Evolutionary conservation across 306 rosid genomes (phyloP).

Genomic region (cucumber (Cucumis sativus)): Cucumber_9930_V3 NC_026656.2:14398501-14399000

Average conservation of each 20-base stretch:
- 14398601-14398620: constrained; percentile 82
- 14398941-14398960: neutral
- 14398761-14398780: constrained; percentile 20
- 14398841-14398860: constrained; percentile 77
- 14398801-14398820: constrained; percentile 52
- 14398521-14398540: constrained; percentile 98
- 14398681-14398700: constrained; percentile 59
- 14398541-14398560: constrained; percentile 96
- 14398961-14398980: neutral
- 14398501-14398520: constrained; percentile 83
- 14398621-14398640: constrained; percentile 78
- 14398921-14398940: neutral
- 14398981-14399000: constrained; percentile 16
- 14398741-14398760: neutral
- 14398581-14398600: constrained; percentile 76
- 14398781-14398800: constrained; percentile 75
- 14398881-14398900: constrained; percentile 82
- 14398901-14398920: constrained; percentile 40
- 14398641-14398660: constrained; percentile 75
- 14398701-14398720: neutral
- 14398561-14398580: constrained; percentile 82
- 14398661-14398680: constrained; percentile 92
- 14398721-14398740: neutral
- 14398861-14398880: constrained; percentile 76
- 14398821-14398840: constrained; percentile 68